Evolutionary conservation across 768 basidiomycete genomes (phyloP).

Genomic region (Amanita muscaria): DNA sequence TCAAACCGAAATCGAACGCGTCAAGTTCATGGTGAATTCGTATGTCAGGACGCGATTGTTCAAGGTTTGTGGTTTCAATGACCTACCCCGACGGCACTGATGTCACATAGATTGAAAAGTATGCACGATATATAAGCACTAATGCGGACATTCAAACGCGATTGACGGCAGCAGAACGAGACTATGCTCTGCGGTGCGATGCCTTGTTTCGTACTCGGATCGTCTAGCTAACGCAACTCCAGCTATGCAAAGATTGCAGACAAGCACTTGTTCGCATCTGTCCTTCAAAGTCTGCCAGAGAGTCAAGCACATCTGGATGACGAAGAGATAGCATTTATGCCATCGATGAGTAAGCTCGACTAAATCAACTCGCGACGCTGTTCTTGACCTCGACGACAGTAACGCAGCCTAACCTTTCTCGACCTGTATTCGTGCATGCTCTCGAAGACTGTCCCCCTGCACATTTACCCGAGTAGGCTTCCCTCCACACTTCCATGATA

Average conservation of each 20-base stretch:
- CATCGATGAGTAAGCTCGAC: constrained; percentile 72
- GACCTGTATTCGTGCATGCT: constrained; percentile 78
- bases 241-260: constrained; percentile 76
- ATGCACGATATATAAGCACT: constrained; percentile 67
- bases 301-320: constrained; percentile 74
- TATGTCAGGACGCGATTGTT: constrained; percentile 80
- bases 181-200: constrained; percentile 64
- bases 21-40: constrained; percentile 85
- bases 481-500: background rate
- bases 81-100: too few species aligned
- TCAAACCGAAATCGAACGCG: constrained; percentile 89
- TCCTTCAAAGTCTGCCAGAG: constrained; percentile 75
- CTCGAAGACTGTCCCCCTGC: constrained; percentile 59
- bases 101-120: constrained; percentile 69
- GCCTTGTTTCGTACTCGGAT: background rate
- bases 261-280: constrained; percentile 68
- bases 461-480: constrained; percentile 57
- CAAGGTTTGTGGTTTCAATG: too few species aligned
- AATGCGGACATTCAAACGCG: constrained; percentile 67
- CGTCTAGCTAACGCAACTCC: background rate
- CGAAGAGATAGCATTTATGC: constrained; percentile 49
- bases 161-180: constrained; percentile 75
- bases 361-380: too few species aligned
- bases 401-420: constrained; percentile 63
- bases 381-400: too few species aligned